Percentiles rank a stretch among this genome's conserved stretches.
Conservation (phyloP, 371 early-diverging fungal genomes). For the Circinella umbellata region DNA sequence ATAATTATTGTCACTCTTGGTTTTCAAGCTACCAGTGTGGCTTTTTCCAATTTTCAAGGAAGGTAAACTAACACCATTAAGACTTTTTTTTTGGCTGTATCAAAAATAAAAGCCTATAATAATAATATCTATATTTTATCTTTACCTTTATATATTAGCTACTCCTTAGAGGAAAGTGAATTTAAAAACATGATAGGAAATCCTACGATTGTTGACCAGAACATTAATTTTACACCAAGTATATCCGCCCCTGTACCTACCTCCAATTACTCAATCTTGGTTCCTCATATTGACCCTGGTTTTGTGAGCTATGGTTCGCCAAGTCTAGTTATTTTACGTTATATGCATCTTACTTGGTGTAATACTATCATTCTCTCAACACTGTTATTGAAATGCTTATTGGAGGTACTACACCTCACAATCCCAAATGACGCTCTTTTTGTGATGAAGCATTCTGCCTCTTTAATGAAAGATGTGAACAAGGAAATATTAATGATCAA, state of each 20-base stretch:
- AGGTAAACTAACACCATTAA: neutral
- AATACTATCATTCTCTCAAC: neutral
- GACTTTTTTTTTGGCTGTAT: neutral
- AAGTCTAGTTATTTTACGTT: neutral
- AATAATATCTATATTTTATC: neutral
- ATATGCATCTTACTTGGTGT: conserved; percentile 1
- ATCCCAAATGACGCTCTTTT: neutral
- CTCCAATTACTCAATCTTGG: neutral
- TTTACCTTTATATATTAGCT: neutral
- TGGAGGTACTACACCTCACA: neutral
- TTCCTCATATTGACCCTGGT: conserved; percentile 3
- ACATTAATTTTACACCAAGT: neutral
- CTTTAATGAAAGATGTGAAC: too few species aligned
- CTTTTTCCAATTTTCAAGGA: neutral
- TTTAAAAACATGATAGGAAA: neutral
- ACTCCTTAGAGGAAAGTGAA: neutral
- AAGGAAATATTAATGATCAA: too few species aligned
- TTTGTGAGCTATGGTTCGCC: conserved; percentile 12
- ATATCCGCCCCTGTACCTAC: neutral
- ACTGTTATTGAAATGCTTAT: neutral
- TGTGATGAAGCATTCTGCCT: too few species aligned
- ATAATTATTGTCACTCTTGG: neutral
- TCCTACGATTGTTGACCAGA: neutral
- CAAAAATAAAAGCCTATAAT: neutral
- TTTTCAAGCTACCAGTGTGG: neutral